Conservation (phyloP, 805 yeast species). For the Metschnikowia rubicola region DNA sequence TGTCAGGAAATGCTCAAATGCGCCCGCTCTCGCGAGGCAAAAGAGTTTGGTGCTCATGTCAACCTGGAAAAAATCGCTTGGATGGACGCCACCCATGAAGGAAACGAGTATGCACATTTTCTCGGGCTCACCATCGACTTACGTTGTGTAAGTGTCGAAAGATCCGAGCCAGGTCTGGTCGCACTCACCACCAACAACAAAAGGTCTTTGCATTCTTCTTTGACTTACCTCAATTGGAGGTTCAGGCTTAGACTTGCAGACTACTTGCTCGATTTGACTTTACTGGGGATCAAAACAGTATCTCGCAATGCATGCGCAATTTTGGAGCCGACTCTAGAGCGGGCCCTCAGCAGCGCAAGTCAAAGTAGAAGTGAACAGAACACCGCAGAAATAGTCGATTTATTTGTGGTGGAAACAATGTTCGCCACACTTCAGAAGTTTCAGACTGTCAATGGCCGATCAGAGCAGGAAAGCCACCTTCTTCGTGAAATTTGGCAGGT, state of each 20-base stretch:
- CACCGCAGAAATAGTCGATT: neutral
- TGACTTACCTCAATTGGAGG: conserved; percentile 22
- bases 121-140: conserved; percentile 30
- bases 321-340: conserved; percentile 2
- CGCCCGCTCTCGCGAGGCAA: conserved; percentile 21
- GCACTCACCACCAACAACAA: conserved; percentile 8
- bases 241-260: conserved; percentile 21
- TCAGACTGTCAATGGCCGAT: conserved; percentile 10
- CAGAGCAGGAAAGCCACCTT: conserved; percentile 5
- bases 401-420: conserved; percentile 15
- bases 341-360: conserved; percentile 2
- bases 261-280: conserved; percentile 18
- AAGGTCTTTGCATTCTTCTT: conserved; percentile 21
- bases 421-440: conserved; percentile 14
- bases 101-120: conserved; percentile 17
- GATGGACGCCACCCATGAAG: conserved; percentile 10
- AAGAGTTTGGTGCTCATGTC: conserved; percentile 32
- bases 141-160: conserved; percentile 19
- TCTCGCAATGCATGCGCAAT: neutral
- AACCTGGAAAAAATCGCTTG: conserved; percentile 29
- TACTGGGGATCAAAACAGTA: conserved; percentile 6
- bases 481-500: conserved; percentile 7
- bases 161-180: conserved; percentile 8
- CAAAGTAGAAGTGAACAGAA: neutral
- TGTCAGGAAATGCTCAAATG: conserved; percentile 20